Percentiles rank a stretch among this genome's conserved stretches.
Conservation (phyloP, 495 filamentous ascomycete species). For the Tuber indicum region DNA sequence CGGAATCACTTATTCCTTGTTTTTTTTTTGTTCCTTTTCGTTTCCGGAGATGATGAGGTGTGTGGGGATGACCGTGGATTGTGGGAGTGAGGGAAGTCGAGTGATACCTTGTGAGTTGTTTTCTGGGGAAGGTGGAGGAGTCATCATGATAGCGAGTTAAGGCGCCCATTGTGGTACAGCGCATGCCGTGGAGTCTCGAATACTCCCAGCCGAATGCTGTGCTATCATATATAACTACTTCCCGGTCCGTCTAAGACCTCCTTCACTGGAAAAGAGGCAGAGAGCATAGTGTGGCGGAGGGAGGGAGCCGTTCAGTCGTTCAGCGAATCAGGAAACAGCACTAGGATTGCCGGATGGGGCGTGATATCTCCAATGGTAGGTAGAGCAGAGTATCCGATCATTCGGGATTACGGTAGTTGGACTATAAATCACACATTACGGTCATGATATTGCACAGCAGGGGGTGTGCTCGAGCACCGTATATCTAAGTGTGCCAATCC, state of each 20-base stretch:
- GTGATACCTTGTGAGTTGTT: background rate
- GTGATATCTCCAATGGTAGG: background rate
- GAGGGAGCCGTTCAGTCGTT: background rate
- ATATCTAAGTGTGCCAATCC: too few relatives aligned
- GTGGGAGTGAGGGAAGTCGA: background rate
- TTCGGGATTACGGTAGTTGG: too few relatives aligned
- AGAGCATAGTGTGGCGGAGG: background rate
- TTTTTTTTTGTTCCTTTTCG: background rate
- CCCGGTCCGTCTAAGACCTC: background rate
- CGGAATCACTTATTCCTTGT: background rate
- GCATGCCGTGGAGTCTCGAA: background rate
- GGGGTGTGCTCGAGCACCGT: too few relatives aligned
- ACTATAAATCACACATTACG: too few relatives aligned
- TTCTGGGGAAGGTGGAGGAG: background rate
- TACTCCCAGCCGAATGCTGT: too few relatives aligned
- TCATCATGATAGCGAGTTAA: background rate
- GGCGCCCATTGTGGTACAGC: background rate
- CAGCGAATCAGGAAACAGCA: background rate
- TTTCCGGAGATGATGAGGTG: background rate
- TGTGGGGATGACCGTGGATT: background rate
- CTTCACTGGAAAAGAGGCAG: background rate
- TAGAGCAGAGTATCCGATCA: background rate
- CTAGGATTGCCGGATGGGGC: background rate
- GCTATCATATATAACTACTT: background rate
- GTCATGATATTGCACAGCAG: too few relatives aligned